Evolutionary conservation across 1,284 basidiomycete genomes (phyloP), one percentile per base, ranked within the genome.

Genomic region (Trametes hirsuta): DNA sequence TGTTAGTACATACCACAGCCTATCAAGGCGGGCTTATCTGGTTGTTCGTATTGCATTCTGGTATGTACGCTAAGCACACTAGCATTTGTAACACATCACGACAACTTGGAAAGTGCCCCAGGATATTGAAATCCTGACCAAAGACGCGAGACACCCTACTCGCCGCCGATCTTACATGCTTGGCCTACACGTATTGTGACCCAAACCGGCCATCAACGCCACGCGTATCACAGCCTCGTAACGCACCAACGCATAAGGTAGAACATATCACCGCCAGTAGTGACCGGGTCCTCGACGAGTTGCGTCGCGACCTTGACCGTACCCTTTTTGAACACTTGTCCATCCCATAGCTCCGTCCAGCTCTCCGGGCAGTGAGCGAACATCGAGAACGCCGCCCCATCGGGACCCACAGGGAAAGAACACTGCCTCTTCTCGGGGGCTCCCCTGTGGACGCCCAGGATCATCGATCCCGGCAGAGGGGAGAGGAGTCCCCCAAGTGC

Each of bases 261-360:
- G 61, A 61, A 64, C 48, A 46, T 53, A 5, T 53, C 53, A 14
- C 37, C 39, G 39, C 11, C 14, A 14, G 21, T 30, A 40, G 25
- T 25, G 44, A 35, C 25, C 15, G 14, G 15, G 21, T 11, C 2
- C 24, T 47, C 48, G 8, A n/a, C 40, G 10, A 63, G 55, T 12
- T 12, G 36, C n/a, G 73, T 72, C 36, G 76, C 69, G 4, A 78
- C 76, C 58, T 69, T 64, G 11, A 81, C 75, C 1, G 71, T 70
- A 11, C 75, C 77, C 50, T 74, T 70, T 62, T 68, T 66, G 56
- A 81, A 81, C 14, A 81, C 70, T 58, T 71, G 59, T 5, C 73
- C 75, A 55, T 79, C 73, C 81, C 81, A 83, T 46, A 82, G 63
- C 54, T 73, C 73, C 22, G 59, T 62, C 78, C 78, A 82, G 45